Base-by-base conservation (phyloP, 1,284 basidiomycete genomes). In the Abortiporus biennis region DNA sequence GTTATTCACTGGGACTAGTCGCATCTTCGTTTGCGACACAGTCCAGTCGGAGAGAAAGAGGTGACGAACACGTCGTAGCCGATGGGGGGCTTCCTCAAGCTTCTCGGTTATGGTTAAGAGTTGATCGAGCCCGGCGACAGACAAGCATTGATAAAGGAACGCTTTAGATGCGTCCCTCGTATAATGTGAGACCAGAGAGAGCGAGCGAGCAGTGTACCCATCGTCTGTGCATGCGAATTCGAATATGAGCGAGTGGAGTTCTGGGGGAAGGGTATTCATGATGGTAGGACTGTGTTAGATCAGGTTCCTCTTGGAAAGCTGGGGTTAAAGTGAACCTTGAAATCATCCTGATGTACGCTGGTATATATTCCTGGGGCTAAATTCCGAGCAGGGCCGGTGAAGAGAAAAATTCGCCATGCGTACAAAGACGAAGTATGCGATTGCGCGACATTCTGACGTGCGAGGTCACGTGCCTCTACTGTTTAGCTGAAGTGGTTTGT, bases 171-270 rank as follows among this genome's bases (percentile, higher is more conserved):
- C 48, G n/a, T 47, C 40, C 27, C 47, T 49, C 36, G 57, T 40
- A 32, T 56, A 50, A 13, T 51, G 47, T 1, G 54, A 57, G 27
- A 58, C 57, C 15, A 48, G 39, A 17, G 57, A 50, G 3, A 57
- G 56, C 1, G 54, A 38, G 30, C 49, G 39, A 8, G 50, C 54
- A 0, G 52, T 41, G 12, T 43, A 34, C 6, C 54, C 49, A 12
- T 50, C 52, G 37, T 52, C 52, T 9, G 50, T 49, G 42, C 51
- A 54, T 12, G 57, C 55, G 8, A 54, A 48, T 6, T 49, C 43
- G 30, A 56, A 49, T 20, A 58, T 57, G 19, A 45, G 47, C n/a
- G 47, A 45, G 27, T 53, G 56, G 4, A 58, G 46, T 36, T 58
- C 57, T 13, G 43, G 36, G 24, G 56, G 57, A 22, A 51, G 54